These are phyloP conservation scores for Rosa chinensis DNA, from an alignment of 306 rosid species.

Conservation along the genomic window DNA sequence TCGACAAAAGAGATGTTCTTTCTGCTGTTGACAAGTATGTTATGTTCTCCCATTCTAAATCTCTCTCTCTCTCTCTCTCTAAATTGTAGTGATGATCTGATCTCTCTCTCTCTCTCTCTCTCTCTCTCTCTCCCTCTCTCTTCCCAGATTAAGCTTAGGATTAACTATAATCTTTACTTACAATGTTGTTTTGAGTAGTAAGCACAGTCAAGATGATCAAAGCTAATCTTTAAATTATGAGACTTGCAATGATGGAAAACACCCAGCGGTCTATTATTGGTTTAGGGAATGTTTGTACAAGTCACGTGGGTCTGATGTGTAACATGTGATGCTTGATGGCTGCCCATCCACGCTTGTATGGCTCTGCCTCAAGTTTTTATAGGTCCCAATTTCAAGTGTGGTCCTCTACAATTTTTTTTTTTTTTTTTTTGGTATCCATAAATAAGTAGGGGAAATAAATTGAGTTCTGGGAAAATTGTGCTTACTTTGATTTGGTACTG, in stretches of 20 bases:
- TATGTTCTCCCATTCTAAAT: conserved; percentile 9
- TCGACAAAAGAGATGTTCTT: conserved; percentile 63
- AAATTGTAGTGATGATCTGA: neutral
- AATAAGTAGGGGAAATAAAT: neutral
- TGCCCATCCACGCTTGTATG: neutral
- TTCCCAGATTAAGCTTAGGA: neutral
- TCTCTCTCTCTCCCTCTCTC: too few relatives aligned
- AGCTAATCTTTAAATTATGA: neutral
- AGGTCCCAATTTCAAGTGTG: neutral
- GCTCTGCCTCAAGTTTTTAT: neutral
- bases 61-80: neutral
- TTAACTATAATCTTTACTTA: neutral
- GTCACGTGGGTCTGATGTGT: neutral
- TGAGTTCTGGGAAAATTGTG: neutral
- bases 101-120: neutral
- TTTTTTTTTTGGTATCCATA: neutral
- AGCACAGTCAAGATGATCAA: neutral
- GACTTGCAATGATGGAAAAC: neutral
- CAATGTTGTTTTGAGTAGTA: neutral
- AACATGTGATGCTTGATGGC: neutral
- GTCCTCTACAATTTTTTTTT: neutral
- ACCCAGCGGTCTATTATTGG: neutral
- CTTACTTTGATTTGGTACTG: neutral
- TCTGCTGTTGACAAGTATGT: conserved; percentile 73
- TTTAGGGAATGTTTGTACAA: neutral